Evolutionary conservation across 1,284 basidiomycete species (phyloP).

Genomic region (Wolfiporia cocos): DNA sequence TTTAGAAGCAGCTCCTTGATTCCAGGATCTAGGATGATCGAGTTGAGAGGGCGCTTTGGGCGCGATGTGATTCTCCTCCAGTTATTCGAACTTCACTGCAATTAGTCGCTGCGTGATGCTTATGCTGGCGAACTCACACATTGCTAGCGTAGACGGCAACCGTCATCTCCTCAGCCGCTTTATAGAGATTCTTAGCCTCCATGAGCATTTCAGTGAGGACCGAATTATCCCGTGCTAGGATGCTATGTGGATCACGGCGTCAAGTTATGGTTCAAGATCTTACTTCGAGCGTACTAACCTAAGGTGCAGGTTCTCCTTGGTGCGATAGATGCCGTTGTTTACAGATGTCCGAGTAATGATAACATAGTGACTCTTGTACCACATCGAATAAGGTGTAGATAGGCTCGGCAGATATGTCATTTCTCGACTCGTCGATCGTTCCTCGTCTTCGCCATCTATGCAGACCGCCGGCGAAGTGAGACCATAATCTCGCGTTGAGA

Average conservation of each 20-base stretch:
- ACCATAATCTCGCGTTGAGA: too few relatives aligned
- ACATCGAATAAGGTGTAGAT: slow-evolving; percentile 22
- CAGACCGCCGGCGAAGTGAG: too few relatives aligned
- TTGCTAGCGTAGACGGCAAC: slow-evolving; percentile 55
- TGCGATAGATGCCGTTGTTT: slow-evolving; percentile 16
- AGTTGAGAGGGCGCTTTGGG: slow-evolving; percentile 55
- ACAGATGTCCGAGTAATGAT: slow-evolving; percentile 20
- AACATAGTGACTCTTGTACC: slow-evolving; percentile 27
- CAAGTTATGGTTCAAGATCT: too few relatives aligned
- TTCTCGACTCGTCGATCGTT: slow-evolving; percentile 16
- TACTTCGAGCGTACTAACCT: too few relatives aligned
- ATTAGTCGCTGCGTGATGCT: too few relatives aligned
- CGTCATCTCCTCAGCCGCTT: slow-evolving; percentile 42
- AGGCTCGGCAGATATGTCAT: slow-evolving; percentile 26
- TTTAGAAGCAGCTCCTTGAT: slow-evolving; percentile 56
- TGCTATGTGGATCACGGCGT: slow-evolving; percentile 29
- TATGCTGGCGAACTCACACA: slow-evolving; percentile 27
- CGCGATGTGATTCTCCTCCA: slow-evolving; percentile 55
- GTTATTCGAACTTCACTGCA: background rate
- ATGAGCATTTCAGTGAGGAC: slow-evolving; percentile 45
- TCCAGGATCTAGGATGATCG: slow-evolving; percentile 63
- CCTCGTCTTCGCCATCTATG: slow-evolving; percentile 16
- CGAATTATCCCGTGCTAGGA: slow-evolving; percentile 41
- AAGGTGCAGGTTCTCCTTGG: slow-evolving; percentile 22
- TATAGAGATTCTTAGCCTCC: slow-evolving; percentile 50